phyloP scores from a whole-genome alignment of 108 stramenopile genomes.

The Ochromonas danica region DNA sequence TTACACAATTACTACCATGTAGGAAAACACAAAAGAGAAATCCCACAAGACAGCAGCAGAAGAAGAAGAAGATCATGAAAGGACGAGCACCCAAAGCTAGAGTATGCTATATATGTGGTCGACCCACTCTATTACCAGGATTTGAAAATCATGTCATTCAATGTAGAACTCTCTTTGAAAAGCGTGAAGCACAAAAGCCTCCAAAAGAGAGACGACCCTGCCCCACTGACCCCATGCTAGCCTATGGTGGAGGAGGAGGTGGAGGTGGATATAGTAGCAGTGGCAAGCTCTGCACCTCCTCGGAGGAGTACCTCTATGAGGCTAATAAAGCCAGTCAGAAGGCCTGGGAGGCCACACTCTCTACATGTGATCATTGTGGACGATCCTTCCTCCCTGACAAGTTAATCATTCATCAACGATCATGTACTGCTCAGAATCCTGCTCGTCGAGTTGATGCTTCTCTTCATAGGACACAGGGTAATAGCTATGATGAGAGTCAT shows the following conservation, averaged over 20 bases:
- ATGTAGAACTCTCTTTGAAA: not conserved
- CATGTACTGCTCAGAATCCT: constrained; percentile 6
- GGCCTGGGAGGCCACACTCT: not conserved
- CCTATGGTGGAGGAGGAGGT: not conserved
- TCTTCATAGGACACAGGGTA: not conserved
- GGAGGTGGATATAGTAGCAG: too few relatives aligned
- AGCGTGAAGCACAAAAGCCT: constrained; percentile 2
- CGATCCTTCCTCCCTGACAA: constrained; percentile 34
- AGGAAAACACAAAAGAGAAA: not conserved
- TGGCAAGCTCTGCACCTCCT: too few relatives aligned
- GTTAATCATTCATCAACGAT: not conserved
- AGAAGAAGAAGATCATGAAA: not conserved
- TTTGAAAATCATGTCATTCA: not conserved
- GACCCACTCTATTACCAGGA: not conserved
- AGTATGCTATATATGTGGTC: constrained; percentile 4
- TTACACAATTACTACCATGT: not conserved
- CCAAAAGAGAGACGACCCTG: constrained; percentile 10
- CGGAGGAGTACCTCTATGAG: too few relatives aligned
- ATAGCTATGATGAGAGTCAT: not conserved
- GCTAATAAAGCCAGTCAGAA: not conserved
- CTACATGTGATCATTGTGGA: constrained; percentile 7
- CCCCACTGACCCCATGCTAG: not conserved
- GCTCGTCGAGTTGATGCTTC: constrained; percentile 11
- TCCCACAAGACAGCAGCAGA: not conserved
- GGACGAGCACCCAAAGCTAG: constrained; percentile 11